These are phyloP conservation scores for Colletotrichum destructivum DNA, from an alignment of 2,329 filamentous ascomycete species.

Conservation along the genomic window DNA sequence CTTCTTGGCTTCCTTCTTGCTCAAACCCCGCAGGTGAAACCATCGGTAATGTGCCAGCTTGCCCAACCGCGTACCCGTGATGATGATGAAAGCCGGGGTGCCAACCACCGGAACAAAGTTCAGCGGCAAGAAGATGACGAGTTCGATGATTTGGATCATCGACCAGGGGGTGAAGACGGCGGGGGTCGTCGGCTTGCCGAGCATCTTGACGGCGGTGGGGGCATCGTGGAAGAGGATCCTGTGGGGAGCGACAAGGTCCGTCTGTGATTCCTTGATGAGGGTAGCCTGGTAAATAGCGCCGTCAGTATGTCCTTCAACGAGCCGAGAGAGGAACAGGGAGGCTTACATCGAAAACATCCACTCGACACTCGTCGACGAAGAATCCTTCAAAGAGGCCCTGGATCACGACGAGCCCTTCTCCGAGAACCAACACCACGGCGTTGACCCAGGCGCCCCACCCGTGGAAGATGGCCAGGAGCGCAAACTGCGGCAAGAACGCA, in stretches of 20 bases:
- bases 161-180: conserved; percentile 92
- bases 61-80: conserved; percentile 89
- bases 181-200: conserved; percentile 84
- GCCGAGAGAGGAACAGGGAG: conserved; percentile 23
- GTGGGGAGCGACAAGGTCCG: conserved; percentile 77
- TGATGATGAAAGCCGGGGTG: conserved; percentile 86
- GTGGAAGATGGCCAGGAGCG: conserved; percentile 91
- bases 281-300: conserved; percentile 65
- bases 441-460: conserved; percentile 91
- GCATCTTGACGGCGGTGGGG: conserved; percentile 80
- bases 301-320: conserved; percentile 33
- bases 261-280: conserved; percentile 80
- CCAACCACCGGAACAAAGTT: conserved; percentile 91
- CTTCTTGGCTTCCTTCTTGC: conserved; percentile 79
- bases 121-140: conserved; percentile 83
- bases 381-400: conserved; percentile 82
- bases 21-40: conserved; percentile 84
- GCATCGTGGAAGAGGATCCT: conserved; percentile 77
- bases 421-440: conserved; percentile 88
- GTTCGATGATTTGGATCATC: conserved; percentile 89
- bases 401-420: conserved; percentile 82
- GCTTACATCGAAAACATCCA: conserved; percentile 87
- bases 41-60: conserved; percentile 94
- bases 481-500: conserved; percentile 89
- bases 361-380: conserved; percentile 83